Evolutionary conservation across 2,329 filamentous ascomycete species (phyloP).

Genomic region (Bipolaris sorokiniana): DNA sequence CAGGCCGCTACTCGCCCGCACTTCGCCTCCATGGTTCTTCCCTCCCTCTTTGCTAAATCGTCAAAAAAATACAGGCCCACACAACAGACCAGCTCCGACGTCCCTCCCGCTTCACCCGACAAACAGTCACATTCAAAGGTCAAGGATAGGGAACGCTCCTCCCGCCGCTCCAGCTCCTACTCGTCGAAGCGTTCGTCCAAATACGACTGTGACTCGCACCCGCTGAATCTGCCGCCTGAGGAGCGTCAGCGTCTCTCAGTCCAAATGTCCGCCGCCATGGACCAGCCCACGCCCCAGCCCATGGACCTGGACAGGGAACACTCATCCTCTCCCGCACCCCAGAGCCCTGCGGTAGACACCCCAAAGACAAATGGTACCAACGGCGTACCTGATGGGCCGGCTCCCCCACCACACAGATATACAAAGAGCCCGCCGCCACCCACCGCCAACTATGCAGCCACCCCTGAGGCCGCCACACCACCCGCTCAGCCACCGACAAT

Average conservation of each 20-base stretch:
- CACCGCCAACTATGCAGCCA: constrained; percentile 47
- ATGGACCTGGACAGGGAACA: constrained; percentile 79
- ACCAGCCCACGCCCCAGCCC: constrained; percentile 62
- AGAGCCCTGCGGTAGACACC: constrained; percentile 53
- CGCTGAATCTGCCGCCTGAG: constrained; percentile 88
- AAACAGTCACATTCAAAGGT: constrained; percentile 44
- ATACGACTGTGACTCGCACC: constrained; percentile 75
- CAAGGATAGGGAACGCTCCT: constrained; percentile 40
- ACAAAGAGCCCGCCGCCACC: constrained; percentile 57
- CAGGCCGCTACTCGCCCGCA: constrained; percentile 25
- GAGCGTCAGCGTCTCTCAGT: constrained; percentile 78
- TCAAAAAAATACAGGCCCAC: constrained; percentile 45
- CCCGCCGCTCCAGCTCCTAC: constrained; percentile 40
- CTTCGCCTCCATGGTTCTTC: constrained; percentile 46
- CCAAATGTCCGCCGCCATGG: constrained; percentile 65
- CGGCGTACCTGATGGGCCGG: constrained; percentile 61
- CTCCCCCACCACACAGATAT: constrained; percentile 73
- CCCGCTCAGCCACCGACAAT: constrained; percentile 59
- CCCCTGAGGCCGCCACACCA: constrained; percentile 48
- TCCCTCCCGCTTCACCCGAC: constrained; percentile 48
- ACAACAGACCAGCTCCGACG: constrained; percentile 32
- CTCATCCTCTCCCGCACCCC: constrained; percentile 61
- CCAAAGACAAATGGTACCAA: constrained; percentile 58
- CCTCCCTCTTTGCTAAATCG: constrained; percentile 47
- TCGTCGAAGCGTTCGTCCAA: constrained; percentile 48